phyloP scores from a whole-genome alignment of 257 asterid genomes.

The Solanum ahanhuiri region DNA sequence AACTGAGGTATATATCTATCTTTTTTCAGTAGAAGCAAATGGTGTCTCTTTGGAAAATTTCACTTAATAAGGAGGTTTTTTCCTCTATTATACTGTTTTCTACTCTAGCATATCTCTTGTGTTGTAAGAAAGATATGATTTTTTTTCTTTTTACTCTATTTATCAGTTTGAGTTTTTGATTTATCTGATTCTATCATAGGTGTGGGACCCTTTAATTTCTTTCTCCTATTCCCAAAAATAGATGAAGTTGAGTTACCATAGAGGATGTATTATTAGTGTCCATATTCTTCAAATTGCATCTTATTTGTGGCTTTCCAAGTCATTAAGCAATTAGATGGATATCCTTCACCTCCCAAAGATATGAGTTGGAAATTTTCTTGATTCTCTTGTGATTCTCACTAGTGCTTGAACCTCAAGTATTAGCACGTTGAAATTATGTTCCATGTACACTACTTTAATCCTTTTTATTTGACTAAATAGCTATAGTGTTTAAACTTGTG shows the following conservation, averaged over 20 bases:
- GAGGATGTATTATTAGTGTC: conserved; percentile 15
- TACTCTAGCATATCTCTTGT: conserved; percentile 2
- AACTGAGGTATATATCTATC: neutral
- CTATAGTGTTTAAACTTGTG: conserved; percentile 5
- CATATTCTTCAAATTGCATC: conserved; percentile 2
- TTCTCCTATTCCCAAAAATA: conserved; percentile 7
- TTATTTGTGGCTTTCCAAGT: conserved; percentile 2
- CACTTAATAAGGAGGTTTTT: neutral
- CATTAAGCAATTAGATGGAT: neutral
- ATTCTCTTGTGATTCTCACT: neutral
- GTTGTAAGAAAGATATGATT: neutral
- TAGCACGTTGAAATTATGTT: neutral
- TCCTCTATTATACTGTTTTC: neutral
- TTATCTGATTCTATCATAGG: conserved; percentile 9
- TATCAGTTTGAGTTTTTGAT: neutral
- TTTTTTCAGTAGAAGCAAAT: neutral
- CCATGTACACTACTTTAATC: neutral
- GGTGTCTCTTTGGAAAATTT: neutral
- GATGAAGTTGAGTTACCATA: conserved; percentile 6
- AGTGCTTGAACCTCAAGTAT: neutral
- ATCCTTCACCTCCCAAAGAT: neutral
- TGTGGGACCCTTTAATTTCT: conserved; percentile 12
- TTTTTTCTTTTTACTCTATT: neutral
- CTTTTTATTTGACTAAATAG: conserved; percentile 8
- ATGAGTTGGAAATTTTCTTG: conserved; percentile 6